These are phyloP conservation scores for Ustilago bromivora DNA, from an alignment of 1,284 basidiomycete species.

Conservation along the genomic window DNA sequence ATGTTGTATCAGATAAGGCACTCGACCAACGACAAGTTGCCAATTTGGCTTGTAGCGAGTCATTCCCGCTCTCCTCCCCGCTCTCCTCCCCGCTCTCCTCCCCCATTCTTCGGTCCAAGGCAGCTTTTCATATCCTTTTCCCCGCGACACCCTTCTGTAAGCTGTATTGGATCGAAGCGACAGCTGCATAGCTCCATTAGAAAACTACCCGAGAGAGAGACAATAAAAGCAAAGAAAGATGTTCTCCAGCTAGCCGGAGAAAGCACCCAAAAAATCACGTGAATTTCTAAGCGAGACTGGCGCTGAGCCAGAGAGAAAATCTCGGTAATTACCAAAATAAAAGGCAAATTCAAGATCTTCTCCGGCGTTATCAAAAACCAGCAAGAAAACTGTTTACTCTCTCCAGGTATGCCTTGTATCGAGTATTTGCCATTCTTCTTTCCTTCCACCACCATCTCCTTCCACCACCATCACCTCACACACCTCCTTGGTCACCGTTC, in stretches of 20 bases:
- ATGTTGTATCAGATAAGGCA: slow-evolving; percentile 38
- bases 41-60: slow-evolving; percentile 25
- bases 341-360: not conserved
- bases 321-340: not conserved
- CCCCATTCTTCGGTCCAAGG: not conserved
- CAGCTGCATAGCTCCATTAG: not conserved
- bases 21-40: slow-evolving; percentile 25
- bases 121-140: not conserved
- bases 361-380: slow-evolving; percentile 1
- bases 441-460: not conserved
- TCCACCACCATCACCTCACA: not conserved
- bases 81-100: not conserved
- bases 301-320: not conserved
- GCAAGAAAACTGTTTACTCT: not conserved
- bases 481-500: not conserved
- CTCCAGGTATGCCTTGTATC: not conserved
- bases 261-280: not conserved
- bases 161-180: no score
- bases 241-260: slow-evolving; percentile 10
- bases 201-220: not conserved
- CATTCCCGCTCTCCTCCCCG: not conserved
- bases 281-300: not conserved
- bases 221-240: not conserved
- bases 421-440: not conserved
- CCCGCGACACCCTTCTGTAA: not conserved